phyloP scores from a whole-genome alignment of 352 stramenopile species.

The Globisporangium camurandrum region DNA sequence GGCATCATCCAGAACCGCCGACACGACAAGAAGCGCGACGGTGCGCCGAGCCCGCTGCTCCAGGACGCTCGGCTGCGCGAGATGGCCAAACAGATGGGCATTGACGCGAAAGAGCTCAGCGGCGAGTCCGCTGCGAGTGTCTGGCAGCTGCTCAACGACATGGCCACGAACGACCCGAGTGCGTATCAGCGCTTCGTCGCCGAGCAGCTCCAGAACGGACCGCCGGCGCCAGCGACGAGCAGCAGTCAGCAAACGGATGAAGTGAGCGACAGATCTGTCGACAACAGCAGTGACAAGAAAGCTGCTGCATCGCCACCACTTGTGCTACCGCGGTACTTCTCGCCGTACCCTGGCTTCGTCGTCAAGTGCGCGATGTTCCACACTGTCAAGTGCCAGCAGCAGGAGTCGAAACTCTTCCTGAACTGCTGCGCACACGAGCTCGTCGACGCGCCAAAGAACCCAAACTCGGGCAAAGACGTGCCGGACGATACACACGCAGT shows the following conservation, averaged over 20 bases:
- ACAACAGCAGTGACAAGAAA: neutral
- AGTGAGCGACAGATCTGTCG: too few species aligned
- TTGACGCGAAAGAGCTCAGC: conserved; percentile 58
- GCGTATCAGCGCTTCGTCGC: conserved; percentile 76
- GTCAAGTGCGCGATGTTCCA: conserved; percentile 62
- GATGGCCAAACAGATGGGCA: conserved; percentile 79
- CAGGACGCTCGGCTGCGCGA: conserved; percentile 58
- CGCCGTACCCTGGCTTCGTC: conserved; percentile 61
- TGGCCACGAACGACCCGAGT: conserved; percentile 57
- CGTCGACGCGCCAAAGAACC: conserved; percentile 69
- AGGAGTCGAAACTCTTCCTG: conserved; percentile 70
- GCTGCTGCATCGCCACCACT: conserved; percentile 4
- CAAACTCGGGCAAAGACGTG: conserved; percentile 53
- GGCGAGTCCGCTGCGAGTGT: conserved; percentile 55
- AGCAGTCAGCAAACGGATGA: neutral
- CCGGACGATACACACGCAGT: conserved; percentile 50
- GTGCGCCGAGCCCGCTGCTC: conserved; percentile 25
- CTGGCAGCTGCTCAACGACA: conserved; percentile 70
- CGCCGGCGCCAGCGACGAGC: conserved; percentile 15
- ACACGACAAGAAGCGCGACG: conserved; percentile 20
- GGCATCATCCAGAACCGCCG: conserved; percentile 79
- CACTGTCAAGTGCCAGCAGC: conserved; percentile 48
- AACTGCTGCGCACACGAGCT: conserved; percentile 72
- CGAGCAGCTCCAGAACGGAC: conserved; percentile 69
- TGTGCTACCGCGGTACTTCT: conserved; percentile 45